Evolutionary conservation across 371 early-diverging fungal species (phyloP).

Genomic region (Parasitella parasitica): DNA sequence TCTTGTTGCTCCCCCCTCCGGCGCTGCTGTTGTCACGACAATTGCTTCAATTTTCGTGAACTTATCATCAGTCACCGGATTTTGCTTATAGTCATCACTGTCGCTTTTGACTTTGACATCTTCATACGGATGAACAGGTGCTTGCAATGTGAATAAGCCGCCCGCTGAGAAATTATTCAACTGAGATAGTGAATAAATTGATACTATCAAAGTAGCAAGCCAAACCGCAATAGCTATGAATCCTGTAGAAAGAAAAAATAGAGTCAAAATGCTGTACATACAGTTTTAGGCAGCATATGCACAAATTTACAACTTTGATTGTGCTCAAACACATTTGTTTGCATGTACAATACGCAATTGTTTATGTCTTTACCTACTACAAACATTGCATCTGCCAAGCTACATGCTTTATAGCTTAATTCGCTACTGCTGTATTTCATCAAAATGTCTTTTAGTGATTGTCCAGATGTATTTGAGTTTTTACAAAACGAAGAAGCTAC

Average conservation of each 20-base stretch:
- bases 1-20: neutral
- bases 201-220: neutral
- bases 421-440: neutral
- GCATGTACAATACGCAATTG: neutral
- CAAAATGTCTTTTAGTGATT: neutral
- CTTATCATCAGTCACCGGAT: neutral
- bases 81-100: neutral
- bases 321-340: neutral
- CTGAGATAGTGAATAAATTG: neutral
- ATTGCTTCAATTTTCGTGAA: neutral
- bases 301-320: neutral
- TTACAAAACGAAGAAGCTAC: neutral
- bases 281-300: neutral
- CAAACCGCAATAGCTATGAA: conserved; percentile 1
- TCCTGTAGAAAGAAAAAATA: neutral
- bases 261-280: neutral
- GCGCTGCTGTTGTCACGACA: neutral
- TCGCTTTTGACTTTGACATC: neutral
- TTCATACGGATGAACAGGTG: neutral
- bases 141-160: neutral
- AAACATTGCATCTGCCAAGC: conserved; percentile 1
- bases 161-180: neutral
- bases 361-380: conserved; percentile 9
- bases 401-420: neutral
- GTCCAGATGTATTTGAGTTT: neutral